phyloP scores from a whole-genome alignment of 2,329 filamentous ascomycete genomes.

The Hypoxylon sp. region DNA sequence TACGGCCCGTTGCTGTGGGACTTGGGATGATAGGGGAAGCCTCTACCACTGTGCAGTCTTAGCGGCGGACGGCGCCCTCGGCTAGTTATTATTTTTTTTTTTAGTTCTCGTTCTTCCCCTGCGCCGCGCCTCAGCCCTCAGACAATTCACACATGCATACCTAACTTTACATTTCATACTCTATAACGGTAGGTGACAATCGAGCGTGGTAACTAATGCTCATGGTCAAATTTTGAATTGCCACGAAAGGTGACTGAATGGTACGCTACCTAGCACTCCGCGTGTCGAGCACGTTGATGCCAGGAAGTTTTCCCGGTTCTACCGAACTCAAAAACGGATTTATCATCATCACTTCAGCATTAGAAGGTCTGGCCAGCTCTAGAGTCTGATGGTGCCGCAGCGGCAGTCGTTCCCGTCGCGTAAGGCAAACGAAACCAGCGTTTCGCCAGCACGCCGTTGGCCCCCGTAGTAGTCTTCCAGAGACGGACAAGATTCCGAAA shows the following conservation, averaged over 20 bases:
- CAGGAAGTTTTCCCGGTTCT: conserved; percentile 40
- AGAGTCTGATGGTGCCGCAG: conserved; percentile 26
- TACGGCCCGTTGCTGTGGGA: conserved; percentile 38
- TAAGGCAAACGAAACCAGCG: conserved; percentile 30
- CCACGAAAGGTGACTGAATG: conserved; percentile 31
- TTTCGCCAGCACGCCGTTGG: conserved; percentile 37
- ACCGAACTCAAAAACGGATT: conserved; percentile 40
- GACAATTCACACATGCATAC: conserved; percentile 9
- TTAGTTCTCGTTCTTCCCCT: conserved; percentile 38
- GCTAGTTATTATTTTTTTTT: conserved; percentile 31
- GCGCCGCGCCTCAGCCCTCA: conserved; percentile 34
- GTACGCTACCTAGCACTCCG: conserved; percentile 43
- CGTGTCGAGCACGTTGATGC: conserved; percentile 48
- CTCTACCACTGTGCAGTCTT: conserved; percentile 4
- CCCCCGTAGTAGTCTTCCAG: conserved; percentile 4
- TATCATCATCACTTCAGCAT: conserved; percentile 53
- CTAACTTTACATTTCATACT: conserved; percentile 1
- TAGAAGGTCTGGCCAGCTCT: conserved; percentile 38
- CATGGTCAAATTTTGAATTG: conserved; percentile 23
- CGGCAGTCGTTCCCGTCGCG: conserved; percentile 32
- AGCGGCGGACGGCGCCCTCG: conserved; percentile 35
- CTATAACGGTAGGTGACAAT: conserved; percentile 21
- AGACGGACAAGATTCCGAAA: conserved; percentile 33
- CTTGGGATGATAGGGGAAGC: conserved; percentile 26
- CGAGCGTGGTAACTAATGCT: conserved; percentile 18